Conservation (phyloP, 2,329 filamentous ascomycete species). For the Pochonia chlamydosporia region DNA sequence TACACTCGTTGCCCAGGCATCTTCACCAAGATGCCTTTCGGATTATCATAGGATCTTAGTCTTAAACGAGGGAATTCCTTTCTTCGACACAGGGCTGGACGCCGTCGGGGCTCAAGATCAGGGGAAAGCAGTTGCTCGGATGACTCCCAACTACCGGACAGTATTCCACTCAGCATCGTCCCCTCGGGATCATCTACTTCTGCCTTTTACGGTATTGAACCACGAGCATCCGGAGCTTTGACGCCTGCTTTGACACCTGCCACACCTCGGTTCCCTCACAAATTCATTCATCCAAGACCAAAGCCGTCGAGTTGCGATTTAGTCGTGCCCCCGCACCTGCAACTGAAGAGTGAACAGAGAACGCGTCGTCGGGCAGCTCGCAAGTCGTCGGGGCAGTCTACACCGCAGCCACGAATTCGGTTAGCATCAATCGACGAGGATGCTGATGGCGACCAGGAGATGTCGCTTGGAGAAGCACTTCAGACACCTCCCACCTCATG, state of each 20-base stretch:
- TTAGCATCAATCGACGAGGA: conserved; percentile 8
- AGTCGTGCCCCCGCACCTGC: not conserved
- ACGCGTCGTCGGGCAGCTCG: not conserved
- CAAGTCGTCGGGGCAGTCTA: not conserved
- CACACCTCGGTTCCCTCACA: not conserved
- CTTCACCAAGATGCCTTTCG: not conserved
- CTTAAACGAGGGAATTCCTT: not conserved
- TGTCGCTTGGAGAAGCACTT: not conserved
- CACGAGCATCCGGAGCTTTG: not conserved
- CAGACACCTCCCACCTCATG: not conserved
- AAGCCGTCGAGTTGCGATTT: not conserved
- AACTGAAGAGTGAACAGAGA: not conserved
- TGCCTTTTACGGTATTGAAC: not conserved
- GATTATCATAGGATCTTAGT: not conserved
- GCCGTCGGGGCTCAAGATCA: not conserved
- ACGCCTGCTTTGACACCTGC: not conserved
- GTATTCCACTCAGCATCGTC: not conserved
- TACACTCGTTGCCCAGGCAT: not conserved
- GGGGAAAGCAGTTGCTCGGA: not conserved
- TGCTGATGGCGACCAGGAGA: not conserved
- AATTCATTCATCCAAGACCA: not conserved
- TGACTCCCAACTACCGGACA: not conserved
- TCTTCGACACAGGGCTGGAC: not conserved
- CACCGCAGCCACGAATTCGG: not conserved
- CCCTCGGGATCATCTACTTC: not conserved